These are phyloP conservation scores for Suillus paluster DNA, from an alignment of 768 basidiomycete genomes.

Conservation along the genomic window DNA sequence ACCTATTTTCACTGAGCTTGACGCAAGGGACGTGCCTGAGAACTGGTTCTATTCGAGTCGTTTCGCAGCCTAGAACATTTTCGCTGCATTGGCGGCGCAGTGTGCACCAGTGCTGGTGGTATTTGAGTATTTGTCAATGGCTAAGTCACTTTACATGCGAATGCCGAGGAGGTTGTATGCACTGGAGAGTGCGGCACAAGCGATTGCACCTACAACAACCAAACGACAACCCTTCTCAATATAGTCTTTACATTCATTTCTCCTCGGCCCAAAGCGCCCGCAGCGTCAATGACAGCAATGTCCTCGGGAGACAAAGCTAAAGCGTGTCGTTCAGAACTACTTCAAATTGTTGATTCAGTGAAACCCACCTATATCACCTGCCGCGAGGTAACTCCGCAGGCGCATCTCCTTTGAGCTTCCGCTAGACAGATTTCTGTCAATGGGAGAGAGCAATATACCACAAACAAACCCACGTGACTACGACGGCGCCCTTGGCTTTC, in stretches of 20 bases:
- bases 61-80: background rate
- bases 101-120: background rate
- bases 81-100: background rate
- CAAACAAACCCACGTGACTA: constrained; percentile 55
- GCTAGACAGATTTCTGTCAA: constrained; percentile 34
- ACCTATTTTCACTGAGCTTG: background rate
- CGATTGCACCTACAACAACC: background rate
- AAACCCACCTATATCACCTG: constrained; percentile 62
- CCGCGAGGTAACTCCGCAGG: constrained; percentile 67
- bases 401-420: constrained; percentile 69
- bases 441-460: background rate
- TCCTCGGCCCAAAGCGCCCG: constrained; percentile 45
- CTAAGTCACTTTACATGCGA: background rate
- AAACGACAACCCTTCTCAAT: background rate
- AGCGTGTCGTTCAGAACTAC: background rate
- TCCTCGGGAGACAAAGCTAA: constrained; percentile 49
- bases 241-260: background rate
- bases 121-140: background rate
- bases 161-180: background rate
- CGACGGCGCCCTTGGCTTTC: constrained; percentile 68
- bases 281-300: constrained; percentile 54
- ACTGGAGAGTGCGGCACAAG: background rate
- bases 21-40: background rate
- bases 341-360: background rate
- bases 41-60: background rate